These are phyloP conservation scores for Hansenula sp. DNA, from an alignment of 1,139 yeast species.

Conservation along the genomic window DNA sequence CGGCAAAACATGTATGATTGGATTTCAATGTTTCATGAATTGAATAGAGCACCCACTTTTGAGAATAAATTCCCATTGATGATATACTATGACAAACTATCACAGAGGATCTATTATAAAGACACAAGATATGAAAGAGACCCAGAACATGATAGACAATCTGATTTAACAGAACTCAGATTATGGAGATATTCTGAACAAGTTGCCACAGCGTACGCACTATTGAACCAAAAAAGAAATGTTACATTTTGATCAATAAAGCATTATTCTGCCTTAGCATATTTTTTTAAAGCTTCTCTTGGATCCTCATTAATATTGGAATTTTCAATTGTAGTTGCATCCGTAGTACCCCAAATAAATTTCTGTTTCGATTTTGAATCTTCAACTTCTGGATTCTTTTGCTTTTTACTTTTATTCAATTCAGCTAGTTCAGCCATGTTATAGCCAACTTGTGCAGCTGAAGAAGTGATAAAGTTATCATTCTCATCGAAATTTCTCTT, in stretches of 20 bases:
- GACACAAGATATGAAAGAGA: constrained; percentile 1
- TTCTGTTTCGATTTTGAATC: constrained; percentile 5
- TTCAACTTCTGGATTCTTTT: not conserved
- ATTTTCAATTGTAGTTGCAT: constrained; percentile 2
- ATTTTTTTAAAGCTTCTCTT: constrained; percentile 31
- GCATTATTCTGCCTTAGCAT: constrained; percentile 25
- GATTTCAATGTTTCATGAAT: constrained; percentile 17
- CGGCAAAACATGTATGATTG: constrained; percentile 16
- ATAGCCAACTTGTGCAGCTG: constrained; percentile 26
- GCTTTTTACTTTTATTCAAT: constrained; percentile 5
- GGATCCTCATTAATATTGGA: constrained; percentile 29
- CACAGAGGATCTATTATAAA: constrained; percentile 14
- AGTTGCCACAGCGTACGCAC: constrained; percentile 5
- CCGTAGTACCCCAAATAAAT: constrained; percentile 13
- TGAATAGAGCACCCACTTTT: constrained; percentile 11
- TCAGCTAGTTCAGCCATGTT: constrained; percentile 18
- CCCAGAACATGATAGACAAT: not conserved
- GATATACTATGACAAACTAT: constrained; percentile 19
- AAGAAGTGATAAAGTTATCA: constrained; percentile 12
- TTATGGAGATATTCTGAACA: constrained; percentile 6
- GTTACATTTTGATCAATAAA: constrained; percentile 5
- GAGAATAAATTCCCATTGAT: constrained; percentile 15
- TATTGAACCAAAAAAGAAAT: constrained; percentile 1
- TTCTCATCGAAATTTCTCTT: constrained; percentile 33
- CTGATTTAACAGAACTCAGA: constrained; percentile 4